phyloP scores from a whole-genome alignment of 257 asterid genomes.

The Scutellaria galericulata region DNA sequence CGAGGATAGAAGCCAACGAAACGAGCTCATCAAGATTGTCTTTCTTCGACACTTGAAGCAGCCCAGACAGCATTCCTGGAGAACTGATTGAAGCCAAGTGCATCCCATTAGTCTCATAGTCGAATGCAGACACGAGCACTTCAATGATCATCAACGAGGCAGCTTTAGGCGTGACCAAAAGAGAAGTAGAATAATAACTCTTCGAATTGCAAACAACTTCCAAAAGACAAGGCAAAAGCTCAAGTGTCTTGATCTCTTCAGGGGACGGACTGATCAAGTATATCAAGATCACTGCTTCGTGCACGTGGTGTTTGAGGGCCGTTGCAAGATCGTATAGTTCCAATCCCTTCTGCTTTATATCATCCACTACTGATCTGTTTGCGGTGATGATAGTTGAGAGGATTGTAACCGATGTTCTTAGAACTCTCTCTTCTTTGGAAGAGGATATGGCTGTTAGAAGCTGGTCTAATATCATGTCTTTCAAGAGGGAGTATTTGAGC shows the following conservation, averaged over 20 bases:
- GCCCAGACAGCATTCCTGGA: slow-evolving; percentile 72
- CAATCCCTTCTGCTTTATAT: slow-evolving; percentile 74
- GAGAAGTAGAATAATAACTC: slow-evolving; percentile 51
- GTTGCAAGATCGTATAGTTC: slow-evolving; percentile 74
- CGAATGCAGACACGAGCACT: slow-evolving; percentile 70
- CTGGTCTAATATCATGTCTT: slow-evolving; percentile 81
- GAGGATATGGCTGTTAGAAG: slow-evolving; percentile 72
- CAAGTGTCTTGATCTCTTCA: slow-evolving; percentile 71
- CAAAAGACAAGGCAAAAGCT: slow-evolving; percentile 77
- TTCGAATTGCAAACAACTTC: slow-evolving; percentile 76
- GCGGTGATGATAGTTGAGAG: slow-evolving; percentile 69
- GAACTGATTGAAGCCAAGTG: slow-evolving; percentile 78
- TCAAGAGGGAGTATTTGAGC: slow-evolving; percentile 69
- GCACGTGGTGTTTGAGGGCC: slow-evolving; percentile 78
- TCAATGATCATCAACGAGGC: slow-evolving; percentile 90
- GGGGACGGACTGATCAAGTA: slow-evolving; percentile 84
- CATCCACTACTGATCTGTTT: slow-evolving; percentile 64
- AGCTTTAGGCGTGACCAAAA: slow-evolving; percentile 68
- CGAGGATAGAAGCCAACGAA: slow-evolving; percentile 77
- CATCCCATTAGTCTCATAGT: slow-evolving; percentile 62
- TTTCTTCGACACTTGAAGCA: slow-evolving; percentile 67
- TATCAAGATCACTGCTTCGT: slow-evolving; percentile 80
- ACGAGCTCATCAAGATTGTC: slow-evolving; percentile 67
- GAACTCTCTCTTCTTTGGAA: slow-evolving; percentile 69
- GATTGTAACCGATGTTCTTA: slow-evolving; percentile 71